Evolutionary conservation across 148 eudicot species (phyloP), one percentile per base, ranked within the genome.

Genomic region (Rhododendron williamsianum): DNA sequence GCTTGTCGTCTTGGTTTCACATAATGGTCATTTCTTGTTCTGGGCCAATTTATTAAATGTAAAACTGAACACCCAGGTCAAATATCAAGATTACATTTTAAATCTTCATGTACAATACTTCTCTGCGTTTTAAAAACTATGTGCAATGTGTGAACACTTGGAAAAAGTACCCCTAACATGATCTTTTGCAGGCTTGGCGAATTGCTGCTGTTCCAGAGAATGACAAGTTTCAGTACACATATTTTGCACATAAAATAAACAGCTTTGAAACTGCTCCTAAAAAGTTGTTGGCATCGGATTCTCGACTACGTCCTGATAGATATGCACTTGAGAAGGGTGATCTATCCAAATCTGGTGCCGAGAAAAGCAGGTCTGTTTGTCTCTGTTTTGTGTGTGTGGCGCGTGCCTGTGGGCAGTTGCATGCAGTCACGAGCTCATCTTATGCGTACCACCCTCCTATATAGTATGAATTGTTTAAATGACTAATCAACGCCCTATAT

Each of bases 281-380:
- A 90, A 94, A 93, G 81, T 87, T 95, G 81, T 83, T 95, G 89
- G 90, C 94, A 36, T 95, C 98, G 21, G 98, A 95, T 91, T 94
- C 98, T 67, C 98, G 98, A 72, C 86, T 95, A 83, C 93, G 98
- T 33, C 95, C 98, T 9, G 98, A 95, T 88, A 89, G 98, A 87
- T 90, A 86, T 88, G 96, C 98, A 82, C 98, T 95, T 90, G 98
- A 94, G 89, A 91, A 88, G 88, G 97, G 95, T 72, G 97, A 95
- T 82, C 72, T 94, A 67, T 90, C 98, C 69, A 95, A 94, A 85
- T 93, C 98, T 89, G 96, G 96, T 83, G 85, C 94, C 16, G 95
- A 92, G 83, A 95, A 95, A 87, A 94, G 93, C 97, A 93, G 94
- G 49, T 76, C 30, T 43, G 49, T 76, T 9, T 76, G 27, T 76